phyloP scores from a whole-genome alignment of 2,329 filamentous ascomycete genomes.

The Cladophialophora immunda region DNA sequence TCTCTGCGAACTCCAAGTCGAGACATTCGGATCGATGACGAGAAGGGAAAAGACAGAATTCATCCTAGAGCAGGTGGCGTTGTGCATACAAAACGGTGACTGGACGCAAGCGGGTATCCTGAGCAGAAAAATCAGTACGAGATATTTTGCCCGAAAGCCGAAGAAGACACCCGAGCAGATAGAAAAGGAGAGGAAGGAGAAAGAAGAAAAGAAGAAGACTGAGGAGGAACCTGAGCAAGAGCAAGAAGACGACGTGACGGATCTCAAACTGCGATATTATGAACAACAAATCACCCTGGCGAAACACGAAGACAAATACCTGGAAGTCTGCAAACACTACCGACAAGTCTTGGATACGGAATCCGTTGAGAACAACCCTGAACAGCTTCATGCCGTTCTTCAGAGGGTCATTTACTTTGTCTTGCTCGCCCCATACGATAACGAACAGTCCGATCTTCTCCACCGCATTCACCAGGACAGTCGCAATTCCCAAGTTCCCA shows the following conservation, averaged over 20 bases:
- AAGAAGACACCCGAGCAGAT: conserved; percentile 90
- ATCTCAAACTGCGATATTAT: conserved; percentile 94
- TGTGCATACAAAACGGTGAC: conserved; percentile 95
- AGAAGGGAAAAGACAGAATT: conserved; percentile 98
- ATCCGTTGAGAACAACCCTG: conserved; percentile 87
- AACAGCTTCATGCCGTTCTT: conserved; percentile 84
- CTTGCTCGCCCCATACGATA: conserved; percentile 95
- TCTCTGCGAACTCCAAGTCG: conserved; percentile 95
- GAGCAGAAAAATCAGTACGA: conserved; percentile 95
- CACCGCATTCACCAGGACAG: conserved; percentile 89
- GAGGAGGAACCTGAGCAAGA: conserved; percentile 80
- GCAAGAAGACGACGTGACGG: conserved; percentile 84
- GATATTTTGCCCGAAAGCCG: conserved; percentile 86
- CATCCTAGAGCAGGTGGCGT: conserved; percentile 89
- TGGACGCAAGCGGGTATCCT: conserved; percentile 96
- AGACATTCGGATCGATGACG: conserved; percentile 98
- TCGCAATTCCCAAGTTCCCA: conserved; percentile 78
- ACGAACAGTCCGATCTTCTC: conserved; percentile 96
- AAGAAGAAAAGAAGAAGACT: conserved; percentile 79
- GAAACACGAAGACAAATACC: conserved; percentile 96
- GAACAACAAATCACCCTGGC: conserved; percentile 95
- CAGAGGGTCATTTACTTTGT: conserved; percentile 98
- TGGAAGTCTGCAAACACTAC: conserved; percentile 98
- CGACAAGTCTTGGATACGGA: conserved; percentile 95
- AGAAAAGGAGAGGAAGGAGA: conserved; percentile 88